Evolutionary conservation across 306 rosid genomes (phyloP).

Genomic region (Carpinus fangiana): DNA sequence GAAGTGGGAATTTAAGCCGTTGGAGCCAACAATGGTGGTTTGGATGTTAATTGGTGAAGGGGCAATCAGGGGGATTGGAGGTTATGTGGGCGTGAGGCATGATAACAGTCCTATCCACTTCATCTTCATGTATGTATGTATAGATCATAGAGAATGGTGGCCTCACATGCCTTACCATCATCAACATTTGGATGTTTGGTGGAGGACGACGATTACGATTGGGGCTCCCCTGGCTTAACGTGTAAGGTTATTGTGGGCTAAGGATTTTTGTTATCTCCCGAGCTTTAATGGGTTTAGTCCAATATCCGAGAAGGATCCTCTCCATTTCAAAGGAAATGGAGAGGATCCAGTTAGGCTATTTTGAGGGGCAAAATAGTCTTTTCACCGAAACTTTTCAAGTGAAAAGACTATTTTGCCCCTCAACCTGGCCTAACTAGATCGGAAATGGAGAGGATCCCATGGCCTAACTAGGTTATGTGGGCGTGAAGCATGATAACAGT

Average conservation of each 20-base stretch:
- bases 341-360: too few species aligned
- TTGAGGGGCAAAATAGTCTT: too few species aligned
- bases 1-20: too few species aligned
- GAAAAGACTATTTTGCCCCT: too few species aligned
- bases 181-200: slow-evolving; percentile 7
- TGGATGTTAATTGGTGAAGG: too few species aligned
- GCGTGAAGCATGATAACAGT: background rate
- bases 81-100: background rate
- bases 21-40: too few species aligned
- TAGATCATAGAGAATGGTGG: slow-evolving; percentile 31
- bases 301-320: too few species aligned
- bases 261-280: slow-evolving; percentile 2
- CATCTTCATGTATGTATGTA: background rate
- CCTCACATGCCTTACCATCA: slow-evolving; percentile 44
- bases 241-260: slow-evolving; percentile 3
- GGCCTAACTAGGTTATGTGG: background rate
- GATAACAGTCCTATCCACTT: background rate
- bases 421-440: too few species aligned
- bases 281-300: background rate
- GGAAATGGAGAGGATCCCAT: too few species aligned
- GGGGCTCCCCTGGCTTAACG: background rate
- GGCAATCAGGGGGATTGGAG: too few species aligned
- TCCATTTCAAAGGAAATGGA: too few species aligned
- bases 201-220: slow-evolving; percentile 17
- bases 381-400: too few species aligned